Base-by-base conservation (phyloP, 306 rosid genomes). In the Trifolium pratense region DNA sequence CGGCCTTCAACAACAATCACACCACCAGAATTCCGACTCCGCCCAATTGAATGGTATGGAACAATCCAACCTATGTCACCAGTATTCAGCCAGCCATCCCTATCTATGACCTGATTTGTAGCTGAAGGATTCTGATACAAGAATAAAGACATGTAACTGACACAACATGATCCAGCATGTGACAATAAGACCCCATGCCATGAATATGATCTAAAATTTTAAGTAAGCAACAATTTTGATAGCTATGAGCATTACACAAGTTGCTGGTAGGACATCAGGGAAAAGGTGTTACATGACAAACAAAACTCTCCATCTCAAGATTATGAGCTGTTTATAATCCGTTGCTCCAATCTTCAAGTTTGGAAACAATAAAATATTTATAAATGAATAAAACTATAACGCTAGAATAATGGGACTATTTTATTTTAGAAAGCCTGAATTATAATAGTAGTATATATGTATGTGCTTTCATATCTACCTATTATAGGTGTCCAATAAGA, bases 31-130 rank as follows among this genome's bases (percentile, higher is more conserved):
- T 13, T 79, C 60, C 85, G 89, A 73, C 93, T 84, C 55, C 93
- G 85, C 49, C 98, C 97, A 37, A 40, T 48, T 53, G 96, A 85
- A 82, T 93, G 97, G 55, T 66, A 81, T 48, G 97, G 93, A 78
- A 82, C 92, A 79, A 93, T 87, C 96, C 96, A 93, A 55, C 98
- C 97, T 17, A 93, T 68, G 78, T 93, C 98, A 39, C 97, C 98
- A 40, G 98, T 87, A 82, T 77, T 86, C 70, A 93, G 75, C 98
- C 98, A 93, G 57, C 93, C 93, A 39, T 89, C 97, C 70, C 67
- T 77, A 69, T 89, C 92, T 81, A 93, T 13, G 39, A 77, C 96
- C 84, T 81, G 79, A 74, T 82, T 74, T 57, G 98, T 89, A 69
- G 97, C 97, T 20, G 68, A 84, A 42, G 82, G 85, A 84, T 93